Percentiles rank a stretch among this genome's conserved stretches.
phyloP scores from a whole-genome alignment of 192 early-diverging fungal genomes.

The Linderina pennispora region DNA sequence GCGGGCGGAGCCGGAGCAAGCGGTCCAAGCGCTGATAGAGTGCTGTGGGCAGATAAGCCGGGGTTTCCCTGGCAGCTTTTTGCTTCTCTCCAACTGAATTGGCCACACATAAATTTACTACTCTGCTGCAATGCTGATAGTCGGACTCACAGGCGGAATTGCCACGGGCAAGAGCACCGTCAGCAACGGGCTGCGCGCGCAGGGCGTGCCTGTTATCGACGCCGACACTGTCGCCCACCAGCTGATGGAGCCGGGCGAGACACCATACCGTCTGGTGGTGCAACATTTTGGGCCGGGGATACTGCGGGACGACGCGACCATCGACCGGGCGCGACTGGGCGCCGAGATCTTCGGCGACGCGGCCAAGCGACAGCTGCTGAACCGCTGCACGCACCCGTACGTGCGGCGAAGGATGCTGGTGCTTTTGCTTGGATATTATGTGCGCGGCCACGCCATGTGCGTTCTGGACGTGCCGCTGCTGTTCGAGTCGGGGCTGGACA shows the following conservation, averaged over 20 bases:
- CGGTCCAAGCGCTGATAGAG: too few relatives aligned
- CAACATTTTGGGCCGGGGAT: constrained; percentile 68
- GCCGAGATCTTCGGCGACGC: constrained; percentile 72
- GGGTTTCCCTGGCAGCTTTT: too few relatives aligned
- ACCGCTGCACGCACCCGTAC: constrained; percentile 81
- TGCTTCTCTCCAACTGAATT: not conserved
- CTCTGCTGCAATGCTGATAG: constrained; percentile 84
- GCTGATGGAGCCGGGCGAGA: constrained; percentile 70
- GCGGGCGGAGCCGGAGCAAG: not conserved
- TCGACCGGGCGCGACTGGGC: constrained; percentile 76
- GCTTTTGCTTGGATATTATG: constrained; percentile 59
- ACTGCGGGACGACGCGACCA: constrained; percentile 44
- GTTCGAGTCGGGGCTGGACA: constrained; percentile 75
- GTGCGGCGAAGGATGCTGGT: constrained; percentile 78
- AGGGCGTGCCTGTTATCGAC: constrained; percentile 75
- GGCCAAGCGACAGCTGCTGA: constrained; percentile 64
- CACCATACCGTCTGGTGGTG: constrained; percentile 67
- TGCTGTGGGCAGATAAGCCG: too few relatives aligned
- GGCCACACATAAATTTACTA: not conserved
- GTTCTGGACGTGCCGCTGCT: constrained; percentile 93
- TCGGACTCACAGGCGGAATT: constrained; percentile 96
- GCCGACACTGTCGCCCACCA: constrained; percentile 86
- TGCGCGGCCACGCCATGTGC: constrained; percentile 60
- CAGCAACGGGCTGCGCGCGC: constrained; percentile 52
- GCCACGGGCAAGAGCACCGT: constrained; percentile 90